Percentiles rank a stretch among this genome's conserved stretches.
phyloP scores from a whole-genome alignment of 2,329 filamentous ascomycete genomes.

The Trichoderma brevicompactum region DNA sequence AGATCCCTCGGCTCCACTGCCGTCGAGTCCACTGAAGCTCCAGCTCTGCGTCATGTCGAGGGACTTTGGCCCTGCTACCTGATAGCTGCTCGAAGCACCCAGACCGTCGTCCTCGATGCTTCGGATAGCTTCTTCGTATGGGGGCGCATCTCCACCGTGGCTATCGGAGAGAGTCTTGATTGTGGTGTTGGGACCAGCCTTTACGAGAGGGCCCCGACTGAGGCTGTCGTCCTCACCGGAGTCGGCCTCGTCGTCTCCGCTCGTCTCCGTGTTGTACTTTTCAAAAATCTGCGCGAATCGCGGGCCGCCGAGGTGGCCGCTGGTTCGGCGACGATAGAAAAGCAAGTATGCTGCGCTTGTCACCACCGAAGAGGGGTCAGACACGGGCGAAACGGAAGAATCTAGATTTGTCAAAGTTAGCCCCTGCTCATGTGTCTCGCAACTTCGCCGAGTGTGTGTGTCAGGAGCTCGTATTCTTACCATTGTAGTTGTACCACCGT shows the following conservation, averaged over 20 bases:
- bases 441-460: too few species aligned
- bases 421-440: neutral
- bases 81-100: slow-evolving; percentile 45
- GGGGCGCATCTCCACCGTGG: slow-evolving; percentile 41
- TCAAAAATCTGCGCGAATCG: slow-evolving; percentile 73
- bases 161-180: slow-evolving; percentile 36
- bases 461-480: slow-evolving; percentile 54
- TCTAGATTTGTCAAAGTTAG: slow-evolving; percentile 63
- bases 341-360: slow-evolving; percentile 85
- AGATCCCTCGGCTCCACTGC: slow-evolving; percentile 40
- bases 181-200: slow-evolving; percentile 32
- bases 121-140: slow-evolving; percentile 39
- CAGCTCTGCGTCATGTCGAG: slow-evolving; percentile 48
- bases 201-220: slow-evolving; percentile 33
- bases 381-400: slow-evolving; percentile 68
- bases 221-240: slow-evolving; percentile 75
- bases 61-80: slow-evolving; percentile 38
- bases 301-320: slow-evolving; percentile 76
- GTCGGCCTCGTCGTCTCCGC: slow-evolving; percentile 51
- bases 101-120: slow-evolving; percentile 57
- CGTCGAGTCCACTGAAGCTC: slow-evolving; percentile 51
- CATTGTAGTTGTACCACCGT: slow-evolving; percentile 96
- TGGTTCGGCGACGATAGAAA: slow-evolving; percentile 89
- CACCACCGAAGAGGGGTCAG: slow-evolving; percentile 66
- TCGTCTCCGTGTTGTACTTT: slow-evolving; percentile 61